Conservation (phyloP, 495 filamentous ascomycete genomes). For the Lasiosphaeria ovina region DNA sequence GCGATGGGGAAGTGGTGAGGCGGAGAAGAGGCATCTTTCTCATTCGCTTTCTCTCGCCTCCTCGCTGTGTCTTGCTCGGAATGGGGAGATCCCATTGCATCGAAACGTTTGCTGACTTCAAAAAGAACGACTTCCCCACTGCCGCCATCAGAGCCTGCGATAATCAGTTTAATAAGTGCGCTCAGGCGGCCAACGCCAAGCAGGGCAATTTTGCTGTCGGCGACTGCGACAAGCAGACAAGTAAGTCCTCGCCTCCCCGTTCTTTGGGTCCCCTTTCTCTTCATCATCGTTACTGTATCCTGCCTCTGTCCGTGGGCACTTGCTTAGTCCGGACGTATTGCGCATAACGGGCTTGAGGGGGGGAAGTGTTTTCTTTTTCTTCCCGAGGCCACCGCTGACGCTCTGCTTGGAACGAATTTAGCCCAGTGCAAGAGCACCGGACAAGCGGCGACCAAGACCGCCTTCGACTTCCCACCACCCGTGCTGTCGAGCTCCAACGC, state of each 20-base stretch:
- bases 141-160: conserved; percentile 40
- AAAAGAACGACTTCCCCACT: conserved; percentile 39
- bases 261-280: neutral
- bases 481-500: conserved; percentile 32
- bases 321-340: too few species aligned
- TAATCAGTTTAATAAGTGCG: conserved; percentile 43
- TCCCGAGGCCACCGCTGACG: neutral
- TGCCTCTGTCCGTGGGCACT: too few species aligned
- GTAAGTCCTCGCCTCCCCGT: conserved; percentile 24
- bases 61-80: neutral
- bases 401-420: conserved; percentile 8
- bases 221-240: conserved; percentile 38
- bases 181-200: conserved; percentile 31
- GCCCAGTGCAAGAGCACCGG: conserved; percentile 31
- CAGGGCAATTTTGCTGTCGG: conserved; percentile 26
- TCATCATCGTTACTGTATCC: too few species aligned
- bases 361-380: neutral
- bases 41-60: too few species aligned
- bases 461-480: conserved; percentile 21
- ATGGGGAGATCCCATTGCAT: neutral
- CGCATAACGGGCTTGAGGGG: too few species aligned
- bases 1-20: too few species aligned
- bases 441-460: conserved; percentile 21
- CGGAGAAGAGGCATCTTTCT: too few species aligned
- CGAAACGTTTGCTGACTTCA: neutral